A percentile compares a stretch with the other conserved stretches of the same genome.
Conservation (phyloP, 257 asterid species). For the Asclepias syriaca region DNA sequence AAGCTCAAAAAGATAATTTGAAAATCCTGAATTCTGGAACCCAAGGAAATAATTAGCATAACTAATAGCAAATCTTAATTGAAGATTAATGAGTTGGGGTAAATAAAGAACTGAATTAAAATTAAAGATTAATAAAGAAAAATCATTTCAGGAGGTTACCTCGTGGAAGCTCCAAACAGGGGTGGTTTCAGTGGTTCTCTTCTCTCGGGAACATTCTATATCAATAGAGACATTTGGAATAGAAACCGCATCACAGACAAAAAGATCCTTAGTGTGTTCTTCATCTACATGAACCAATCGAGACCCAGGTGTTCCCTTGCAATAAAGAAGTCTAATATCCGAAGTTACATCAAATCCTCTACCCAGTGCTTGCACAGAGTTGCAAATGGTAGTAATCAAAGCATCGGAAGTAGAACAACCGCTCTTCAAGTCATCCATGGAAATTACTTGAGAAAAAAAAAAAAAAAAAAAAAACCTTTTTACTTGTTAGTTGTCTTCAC, state of each 20-base stretch:
- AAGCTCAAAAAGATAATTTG: background rate
- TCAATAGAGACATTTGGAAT: conserved; percentile 83
- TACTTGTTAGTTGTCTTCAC: background rate
- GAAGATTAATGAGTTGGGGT: background rate
- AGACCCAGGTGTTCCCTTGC: conserved; percentile 90
- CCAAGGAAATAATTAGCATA: background rate
- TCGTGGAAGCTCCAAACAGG: conserved; percentile 76
- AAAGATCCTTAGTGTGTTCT: conserved; percentile 42
- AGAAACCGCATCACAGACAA: conserved; percentile 45
- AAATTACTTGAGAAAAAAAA: background rate
- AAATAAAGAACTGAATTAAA: background rate
- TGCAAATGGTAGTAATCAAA: conserved; percentile 64
- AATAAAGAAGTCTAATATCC: conserved; percentile 87
- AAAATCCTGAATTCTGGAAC: background rate
- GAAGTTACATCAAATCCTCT: conserved; percentile 98
- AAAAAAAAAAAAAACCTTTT: background rate
- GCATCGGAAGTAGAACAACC: conserved; percentile 31
- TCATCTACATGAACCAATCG: conserved; percentile 71
- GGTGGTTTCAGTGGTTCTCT: conserved; percentile 44
- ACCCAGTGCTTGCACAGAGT: conserved; percentile 94
- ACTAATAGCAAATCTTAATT: background rate
- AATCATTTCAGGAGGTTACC: conserved; percentile 33
- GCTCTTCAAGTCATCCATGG: conserved; percentile 18
- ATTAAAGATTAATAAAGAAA: background rate
- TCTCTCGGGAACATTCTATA: conserved; percentile 50